Evolutionary conservation across 116 monocot genomes (phyloP), one percentile per base, ranked within the genome.

Genomic region (Phalaenopsis hybrid): DNA sequence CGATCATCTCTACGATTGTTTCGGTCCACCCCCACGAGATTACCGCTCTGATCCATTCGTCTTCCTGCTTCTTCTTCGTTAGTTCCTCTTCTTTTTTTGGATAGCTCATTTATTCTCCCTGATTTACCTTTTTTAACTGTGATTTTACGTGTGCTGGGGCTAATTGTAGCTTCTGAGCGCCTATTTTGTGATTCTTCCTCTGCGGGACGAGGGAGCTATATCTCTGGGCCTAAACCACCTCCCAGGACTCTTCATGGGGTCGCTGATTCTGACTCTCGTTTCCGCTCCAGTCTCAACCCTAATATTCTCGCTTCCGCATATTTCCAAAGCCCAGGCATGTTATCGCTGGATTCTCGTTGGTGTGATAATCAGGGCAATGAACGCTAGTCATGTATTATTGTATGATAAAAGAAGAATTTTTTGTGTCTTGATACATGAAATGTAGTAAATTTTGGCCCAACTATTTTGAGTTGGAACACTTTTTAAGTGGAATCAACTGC

Each of bases 51-150:
- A 77, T 94, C 83, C 88, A 88, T 84, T 93, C 97, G 52, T 87
- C 93, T 34, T 68, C 90, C 41, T 94, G 94, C 89, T 97, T 97
- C 91, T 97, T 97, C 91, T 94, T 92, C 87, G 96, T 97, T 76
- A 86, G 85, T 57, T 77, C 7, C 17, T 41, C 51, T 33, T 50
- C 37, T 44, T 33, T 55, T 55, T 55, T 55, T 17, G 45, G 25
- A 28, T 67, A 46, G 37, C 1, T 21, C 21, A 6, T 23, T 55
- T 18, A 43, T 41, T 45, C 18, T 2, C 79, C 57, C 45, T 11
- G 10, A 55, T 57, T 76, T 43, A 17, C 52, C 20, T 0, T 33
- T 31, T 44, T 33, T 41, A 59, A 58, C 12, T 5, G 1, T 16
- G 12, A 34, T 77, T 80, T 51, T 78, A 10, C 21, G 16, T 50